phyloP scores from a whole-genome alignment of 116 monocot genomes.

The Papilionanthe hybrid region DNA sequence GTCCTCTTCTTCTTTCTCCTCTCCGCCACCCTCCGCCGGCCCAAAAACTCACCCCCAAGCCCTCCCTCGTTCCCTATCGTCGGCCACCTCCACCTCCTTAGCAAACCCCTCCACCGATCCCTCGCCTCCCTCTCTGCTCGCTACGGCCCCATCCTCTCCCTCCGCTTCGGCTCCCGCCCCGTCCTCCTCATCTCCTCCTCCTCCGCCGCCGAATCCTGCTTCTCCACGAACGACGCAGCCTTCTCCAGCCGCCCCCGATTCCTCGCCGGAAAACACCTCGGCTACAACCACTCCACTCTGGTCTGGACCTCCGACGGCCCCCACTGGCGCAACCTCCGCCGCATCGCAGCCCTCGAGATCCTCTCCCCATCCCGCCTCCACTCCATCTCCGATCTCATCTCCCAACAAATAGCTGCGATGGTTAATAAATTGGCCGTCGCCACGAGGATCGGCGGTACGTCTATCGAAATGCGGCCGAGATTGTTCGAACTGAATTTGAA shows the following conservation, averaged over 20 bases:
- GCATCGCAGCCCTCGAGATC: constrained; percentile 25
- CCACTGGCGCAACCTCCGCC: constrained; percentile 49
- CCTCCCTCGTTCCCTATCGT: constrained; percentile 23
- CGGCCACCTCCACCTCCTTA: constrained; percentile 35
- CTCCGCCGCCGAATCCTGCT: constrained; percentile 26
- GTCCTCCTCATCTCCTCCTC: constrained; percentile 32
- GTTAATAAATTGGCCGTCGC: not conserved
- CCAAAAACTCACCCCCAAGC: constrained; percentile 16
- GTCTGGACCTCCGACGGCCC: constrained; percentile 29
- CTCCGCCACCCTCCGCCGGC: not conserved
- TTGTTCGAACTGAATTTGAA: constrained; percentile 25
- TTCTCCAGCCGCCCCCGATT: constrained; percentile 40
- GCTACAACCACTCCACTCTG: constrained; percentile 31
- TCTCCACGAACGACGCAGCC: constrained; percentile 26
- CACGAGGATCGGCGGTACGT: not conserved
- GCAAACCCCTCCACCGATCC: constrained; percentile 27
- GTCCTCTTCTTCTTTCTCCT: too few relatives aligned
- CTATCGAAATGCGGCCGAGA: constrained; percentile 20
- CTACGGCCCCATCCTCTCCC: constrained; percentile 23
- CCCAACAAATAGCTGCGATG: constrained; percentile 18
- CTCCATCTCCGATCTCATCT: constrained; percentile 11
- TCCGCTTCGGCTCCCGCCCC: constrained; percentile 35
- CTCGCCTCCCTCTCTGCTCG: constrained; percentile 19
- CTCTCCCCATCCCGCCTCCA: constrained; percentile 23
- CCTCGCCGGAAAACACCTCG: constrained; percentile 21